Conservation (phyloP, 202 grass and related monocot genomes). For the Setaria italica region DNA sequence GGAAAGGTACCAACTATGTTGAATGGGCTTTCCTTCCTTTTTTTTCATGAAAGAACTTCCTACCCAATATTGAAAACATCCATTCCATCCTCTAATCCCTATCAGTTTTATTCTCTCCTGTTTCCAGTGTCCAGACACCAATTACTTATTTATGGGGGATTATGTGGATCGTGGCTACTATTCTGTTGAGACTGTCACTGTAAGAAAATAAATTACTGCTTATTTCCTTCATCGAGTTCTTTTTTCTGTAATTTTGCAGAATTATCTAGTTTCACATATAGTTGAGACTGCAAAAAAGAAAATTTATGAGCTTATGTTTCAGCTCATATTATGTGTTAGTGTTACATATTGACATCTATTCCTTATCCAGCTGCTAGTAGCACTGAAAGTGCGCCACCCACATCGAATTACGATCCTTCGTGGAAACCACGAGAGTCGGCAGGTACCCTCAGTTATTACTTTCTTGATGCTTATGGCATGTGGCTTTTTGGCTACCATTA, state of each 20-base stretch:
- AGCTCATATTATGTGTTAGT: constrained; percentile 14
- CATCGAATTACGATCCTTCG: constrained; percentile 90
- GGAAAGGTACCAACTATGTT: constrained; percentile 64
- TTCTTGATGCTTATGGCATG: background rate
- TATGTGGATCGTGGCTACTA: constrained; percentile 94
- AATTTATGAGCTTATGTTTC: constrained; percentile 2
- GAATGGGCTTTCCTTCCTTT: background rate
- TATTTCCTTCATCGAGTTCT: constrained; percentile 17
- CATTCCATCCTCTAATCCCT: constrained; percentile 6
- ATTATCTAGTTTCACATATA: constrained; percentile 16
- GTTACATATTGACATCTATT: constrained; percentile 28
- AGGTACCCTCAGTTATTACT: constrained; percentile 51
- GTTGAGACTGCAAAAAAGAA: background rate
- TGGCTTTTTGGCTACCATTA: background rate
- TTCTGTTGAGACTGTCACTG: constrained; percentile 90
- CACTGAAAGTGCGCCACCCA: constrained; percentile 82
- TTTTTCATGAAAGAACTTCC: background rate
- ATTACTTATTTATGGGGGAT: constrained; percentile 96
- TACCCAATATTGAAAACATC: background rate
- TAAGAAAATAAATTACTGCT: constrained; percentile 51
- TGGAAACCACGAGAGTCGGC: constrained; percentile 88
- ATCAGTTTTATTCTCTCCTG: background rate
- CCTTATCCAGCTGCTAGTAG: constrained; percentile 75
- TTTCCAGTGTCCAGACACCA: constrained; percentile 87
- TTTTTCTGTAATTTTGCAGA: constrained; percentile 17